Evolutionary conservation across 495 filamentous ascomycete species (phyloP), one percentile per base, ranked within the genome.

Genomic region (Annulohypoxylon nitens): DNA sequence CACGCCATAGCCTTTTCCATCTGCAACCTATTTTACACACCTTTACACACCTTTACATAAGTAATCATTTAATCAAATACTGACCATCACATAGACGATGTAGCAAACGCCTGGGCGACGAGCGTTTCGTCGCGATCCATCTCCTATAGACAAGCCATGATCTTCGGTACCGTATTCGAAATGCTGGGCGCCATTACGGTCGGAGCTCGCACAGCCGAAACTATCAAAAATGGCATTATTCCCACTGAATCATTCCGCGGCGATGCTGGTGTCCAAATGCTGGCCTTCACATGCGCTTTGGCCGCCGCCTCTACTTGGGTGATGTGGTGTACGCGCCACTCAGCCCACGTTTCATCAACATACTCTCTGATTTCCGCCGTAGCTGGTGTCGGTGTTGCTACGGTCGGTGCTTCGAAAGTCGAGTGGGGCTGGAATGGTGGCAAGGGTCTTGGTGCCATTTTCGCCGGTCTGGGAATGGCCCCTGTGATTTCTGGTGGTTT

Each of bases 71-170:
- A 37, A n/a, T 14, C n/a, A 20, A 87, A 85, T 75, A 78, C 83
- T 57, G 70, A 84, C 84, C 10, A 20, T 48, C 61, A 75, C 65
- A 73, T 77, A 73, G 83, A 93, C 81, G 91, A 93, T 90, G 91
- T 93, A 30, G 91, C 91, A 64, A 93, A 93, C 80, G 82, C 90
- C 33, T 92, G 87, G 83, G 90, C 90, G 3, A 92, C 90, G 75
- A 88, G 86, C 74, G 90, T 92, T 59, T 91, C 90, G 23, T 92
- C 90, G 2, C 82, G 90, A 26, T 91, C 90, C 59, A 81, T 92
- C 76, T 85, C 88, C 6, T 86, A 89, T 76, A 72, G 83, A 48
- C 88, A 90, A 80, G 90, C 90, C 14, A 79, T 91, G 89, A 64
- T 90, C 20, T 80, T 91, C 48, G 88, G 86, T 7, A 87, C 88